phyloP scores from a whole-genome alignment of 116 monocot genomes.

The Cymodocea nodosa region DNA sequence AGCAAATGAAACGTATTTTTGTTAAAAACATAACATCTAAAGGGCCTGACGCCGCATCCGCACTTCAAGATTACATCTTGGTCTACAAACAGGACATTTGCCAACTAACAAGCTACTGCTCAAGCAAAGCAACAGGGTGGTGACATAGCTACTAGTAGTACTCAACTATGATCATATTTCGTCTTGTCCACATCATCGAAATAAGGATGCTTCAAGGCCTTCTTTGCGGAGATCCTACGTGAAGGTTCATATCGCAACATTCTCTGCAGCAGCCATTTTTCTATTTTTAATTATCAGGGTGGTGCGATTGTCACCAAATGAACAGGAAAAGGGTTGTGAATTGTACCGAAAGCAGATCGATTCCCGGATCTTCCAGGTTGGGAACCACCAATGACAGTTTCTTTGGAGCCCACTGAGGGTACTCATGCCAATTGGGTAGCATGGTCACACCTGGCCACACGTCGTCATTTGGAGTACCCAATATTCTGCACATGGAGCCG shows the following conservation, averaged over 20 bases:
- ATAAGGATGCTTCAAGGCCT: slow-evolving; percentile 80
- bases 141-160: too few species aligned
- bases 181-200: slow-evolving; percentile 66
- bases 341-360: slow-evolving; percentile 33
- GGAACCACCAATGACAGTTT: slow-evolving; percentile 39
- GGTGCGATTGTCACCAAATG: too few species aligned
- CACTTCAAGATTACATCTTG: too few species aligned
- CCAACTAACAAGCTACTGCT: slow-evolving; percentile 3
- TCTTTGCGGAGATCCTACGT: slow-evolving; percentile 75
- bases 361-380: slow-evolving; percentile 44
- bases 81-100: too few species aligned
- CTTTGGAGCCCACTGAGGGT: slow-evolving; percentile 76
- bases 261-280: slow-evolving; percentile 32
- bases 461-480: slow-evolving; percentile 85
- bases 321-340: neutral
- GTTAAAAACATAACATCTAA: too few species aligned
- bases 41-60: too few species aligned
- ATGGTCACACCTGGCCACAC: slow-evolving; percentile 83
- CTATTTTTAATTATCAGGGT: neutral
- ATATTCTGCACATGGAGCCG: slow-evolving; percentile 24
- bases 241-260: slow-evolving; percentile 74
- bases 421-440: slow-evolving; percentile 83
- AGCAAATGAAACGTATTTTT: too few species aligned
- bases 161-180: neutral
- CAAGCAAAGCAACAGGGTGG: slow-evolving; percentile 4